These are phyloP conservation scores for Mycocentrospora acerina DNA, from an alignment of 2,329 filamentous ascomycete species.

Conservation along the genomic window DNA sequence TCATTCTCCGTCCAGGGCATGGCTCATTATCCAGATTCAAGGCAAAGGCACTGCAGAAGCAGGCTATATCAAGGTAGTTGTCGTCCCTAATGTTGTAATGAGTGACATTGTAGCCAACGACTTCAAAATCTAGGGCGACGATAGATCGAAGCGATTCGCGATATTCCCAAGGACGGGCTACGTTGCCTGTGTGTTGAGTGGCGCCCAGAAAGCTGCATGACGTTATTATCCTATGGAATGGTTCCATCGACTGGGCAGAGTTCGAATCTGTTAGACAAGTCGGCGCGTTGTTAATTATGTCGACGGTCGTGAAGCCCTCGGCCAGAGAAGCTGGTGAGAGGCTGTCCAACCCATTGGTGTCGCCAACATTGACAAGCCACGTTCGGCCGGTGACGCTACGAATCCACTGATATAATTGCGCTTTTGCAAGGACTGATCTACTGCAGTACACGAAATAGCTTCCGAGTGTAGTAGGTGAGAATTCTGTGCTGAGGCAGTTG, in stretches of 20 bases:
- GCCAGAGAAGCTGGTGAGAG: slow-evolving; percentile 29
- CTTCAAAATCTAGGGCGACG: slow-evolving; percentile 33
- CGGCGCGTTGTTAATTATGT: slow-evolving; percentile 28
- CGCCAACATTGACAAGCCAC: slow-evolving; percentile 37
- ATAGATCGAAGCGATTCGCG: slow-evolving; percentile 24
- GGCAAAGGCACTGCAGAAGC: slow-evolving; percentile 31
- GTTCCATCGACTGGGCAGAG: slow-evolving; percentile 21
- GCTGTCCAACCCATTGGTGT: slow-evolving; percentile 25
- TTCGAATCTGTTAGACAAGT: slow-evolving; percentile 26
- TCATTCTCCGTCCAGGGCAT: slow-evolving; percentile 15
- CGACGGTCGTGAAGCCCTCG: slow-evolving; percentile 25
- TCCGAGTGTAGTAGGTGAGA: slow-evolving; percentile 28
- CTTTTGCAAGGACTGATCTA: slow-evolving; percentile 36
- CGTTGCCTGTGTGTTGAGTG: slow-evolving; percentile 33
- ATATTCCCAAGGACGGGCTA: slow-evolving; percentile 39
- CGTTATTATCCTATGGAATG: slow-evolving; percentile 30
- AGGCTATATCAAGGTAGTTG: slow-evolving; percentile 36
- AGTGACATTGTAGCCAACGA: slow-evolving; percentile 36
- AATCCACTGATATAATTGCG: slow-evolving; percentile 36
- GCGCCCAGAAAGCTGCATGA: slow-evolving; percentile 33
- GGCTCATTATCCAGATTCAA: slow-evolving; percentile 14
- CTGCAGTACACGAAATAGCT: slow-evolving; percentile 30
- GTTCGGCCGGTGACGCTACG: slow-evolving; percentile 27
- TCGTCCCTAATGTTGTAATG: slow-evolving; percentile 14
- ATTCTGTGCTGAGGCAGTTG: slow-evolving; percentile 32